Percentiles rank a stretch among this genome's conserved stretches.
Evolutionary conservation across 176 grass and related monocot species (phyloP).

Genomic region (Raddia distichophylla): DNA sequence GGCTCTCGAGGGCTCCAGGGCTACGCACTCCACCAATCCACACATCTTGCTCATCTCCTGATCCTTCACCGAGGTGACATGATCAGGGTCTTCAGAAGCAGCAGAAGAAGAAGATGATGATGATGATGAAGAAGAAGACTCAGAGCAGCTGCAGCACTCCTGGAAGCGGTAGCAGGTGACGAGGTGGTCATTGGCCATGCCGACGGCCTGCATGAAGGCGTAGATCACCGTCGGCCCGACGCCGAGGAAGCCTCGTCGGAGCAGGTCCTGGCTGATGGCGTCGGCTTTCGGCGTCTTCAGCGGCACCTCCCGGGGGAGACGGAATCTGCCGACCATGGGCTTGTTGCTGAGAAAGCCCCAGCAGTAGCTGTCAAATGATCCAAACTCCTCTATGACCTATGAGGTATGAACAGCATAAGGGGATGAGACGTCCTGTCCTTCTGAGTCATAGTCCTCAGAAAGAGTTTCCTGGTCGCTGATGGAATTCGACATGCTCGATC

Average conservation of each 20-base stretch:
- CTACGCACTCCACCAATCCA: constrained; percentile 41
- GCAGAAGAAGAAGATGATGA: too few relatives aligned
- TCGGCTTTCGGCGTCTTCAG: constrained; percentile 84
- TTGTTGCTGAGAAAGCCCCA: constrained; percentile 86
- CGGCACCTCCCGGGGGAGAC: constrained; percentile 78
- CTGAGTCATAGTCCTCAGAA: too few relatives aligned
- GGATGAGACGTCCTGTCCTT: too few relatives aligned
- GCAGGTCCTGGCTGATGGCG: constrained; percentile 82
- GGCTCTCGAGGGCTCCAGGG: constrained; percentile 39
- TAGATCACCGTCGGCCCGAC: constrained; percentile 91
- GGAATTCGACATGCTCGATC: too few relatives aligned
- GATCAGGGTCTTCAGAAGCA: not conserved
- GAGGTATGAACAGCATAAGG: constrained; percentile 53
- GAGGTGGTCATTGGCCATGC: constrained; percentile 94
- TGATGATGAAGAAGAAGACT: too few relatives aligned
- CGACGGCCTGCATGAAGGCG: constrained; percentile 96
- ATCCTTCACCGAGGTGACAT: constrained; percentile 30
- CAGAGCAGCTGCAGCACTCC: constrained; percentile 53
- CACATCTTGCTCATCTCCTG: constrained; percentile 43
- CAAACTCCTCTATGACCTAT: constrained; percentile 89
- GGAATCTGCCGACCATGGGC: constrained; percentile 63
- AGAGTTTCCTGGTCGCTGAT: too few relatives aligned
- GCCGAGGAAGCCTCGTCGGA: constrained; percentile 75
- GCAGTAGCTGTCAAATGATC: constrained; percentile 87
- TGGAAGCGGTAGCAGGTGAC: constrained; percentile 73